Base-by-base conservation (phyloP, 345 rosid genomes). In the Triadica sebifera region DNA sequence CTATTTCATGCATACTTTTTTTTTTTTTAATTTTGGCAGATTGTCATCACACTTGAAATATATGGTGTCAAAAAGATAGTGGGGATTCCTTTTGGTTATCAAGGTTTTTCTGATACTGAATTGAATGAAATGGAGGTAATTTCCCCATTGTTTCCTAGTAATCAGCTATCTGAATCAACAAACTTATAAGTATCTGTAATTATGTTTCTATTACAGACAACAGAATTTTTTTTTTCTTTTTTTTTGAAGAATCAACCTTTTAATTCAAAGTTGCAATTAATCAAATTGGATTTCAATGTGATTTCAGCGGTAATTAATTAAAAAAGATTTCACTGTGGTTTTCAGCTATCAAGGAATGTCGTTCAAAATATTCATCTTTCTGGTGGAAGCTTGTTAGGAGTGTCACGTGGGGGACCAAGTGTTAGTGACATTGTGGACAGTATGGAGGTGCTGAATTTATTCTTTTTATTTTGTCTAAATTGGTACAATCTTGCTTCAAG, bases 311-410 rank as follows among this genome's bases (percentile, higher is more conserved):
- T 2, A 29, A 29, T 29, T 29, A 29, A 29, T 29, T 2, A 29
- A 29, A 2, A 29, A 1, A 5, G 34, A 41, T 59, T 63, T 66
- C 74, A 57, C 41, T 76, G 76, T 45, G 71, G 81, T 64, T 72
- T n/a, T 85, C 73, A 95, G 99, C 85, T 95, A 69, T 95, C 94
- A 4, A 85, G 97, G 78, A 93, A 88, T 83, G 99, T 96, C 39
- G 98, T 96, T 77, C 99, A 93, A 71, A 96, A 96, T 70, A 78
- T 96, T 72, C 99, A 96, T 87, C 92, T 96, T 37, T 96, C 98
- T 71, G 98, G 98, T 76, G 99, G 98, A 87, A 96, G 98, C 85
- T 85, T 93, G 84, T 83, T 93, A 63, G 99, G 99, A 78, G 99
- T 95, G 84, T 90, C 97, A 34, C 95, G 97, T 41, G 97, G 97